phyloP scores from a whole-genome alignment of 225 moss, liverwort and hornwort species.

The Physcomitrellopsis africana region DNA sequence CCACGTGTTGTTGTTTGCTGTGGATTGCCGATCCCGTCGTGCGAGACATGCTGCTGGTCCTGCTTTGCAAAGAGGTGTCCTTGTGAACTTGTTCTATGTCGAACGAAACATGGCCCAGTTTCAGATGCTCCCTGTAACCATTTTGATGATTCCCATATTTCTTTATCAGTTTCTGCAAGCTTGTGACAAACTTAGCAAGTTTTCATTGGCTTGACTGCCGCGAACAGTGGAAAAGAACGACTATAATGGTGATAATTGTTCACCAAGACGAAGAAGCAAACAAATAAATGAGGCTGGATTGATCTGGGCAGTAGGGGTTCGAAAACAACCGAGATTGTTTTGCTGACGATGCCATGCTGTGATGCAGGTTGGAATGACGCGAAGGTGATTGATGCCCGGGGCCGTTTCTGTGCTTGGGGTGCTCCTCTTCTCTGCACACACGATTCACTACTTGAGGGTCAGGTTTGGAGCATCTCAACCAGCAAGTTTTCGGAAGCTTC shows the following conservation, averaged over 20 bases:
- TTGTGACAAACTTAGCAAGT: no score
- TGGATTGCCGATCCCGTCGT: not conserved
- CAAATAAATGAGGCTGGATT: no score
- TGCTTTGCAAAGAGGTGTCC: not conserved
- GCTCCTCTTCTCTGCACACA: conserved; percentile 28
- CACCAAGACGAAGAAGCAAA: no score
- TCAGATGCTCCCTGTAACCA: conserved; percentile 33
- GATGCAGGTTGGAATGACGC: not conserved
- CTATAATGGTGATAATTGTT: no score
- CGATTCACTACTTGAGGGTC: no score
- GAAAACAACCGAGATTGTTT: conserved; percentile 17
- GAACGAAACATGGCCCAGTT: conserved; percentile 26
- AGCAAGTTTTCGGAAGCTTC: no score
- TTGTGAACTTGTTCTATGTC: not conserved
- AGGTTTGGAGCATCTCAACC: no score
- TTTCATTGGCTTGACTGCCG: no score
- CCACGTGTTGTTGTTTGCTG: conserved; percentile 40
- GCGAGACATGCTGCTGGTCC: conserved; percentile 12
- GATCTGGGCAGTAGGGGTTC: not conserved
- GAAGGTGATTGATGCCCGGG: not conserved
- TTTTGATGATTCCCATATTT: not conserved
- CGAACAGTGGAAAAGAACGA: no score
- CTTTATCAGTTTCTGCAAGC: no score
- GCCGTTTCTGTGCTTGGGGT: conserved; percentile 15
- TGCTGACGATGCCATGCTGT: not conserved